Percentiles rank a stretch among this genome's conserved stretches.
phyloP scores from a whole-genome alignment of 108 stramenopile species.

The Skeletonema menzelii region DNA sequence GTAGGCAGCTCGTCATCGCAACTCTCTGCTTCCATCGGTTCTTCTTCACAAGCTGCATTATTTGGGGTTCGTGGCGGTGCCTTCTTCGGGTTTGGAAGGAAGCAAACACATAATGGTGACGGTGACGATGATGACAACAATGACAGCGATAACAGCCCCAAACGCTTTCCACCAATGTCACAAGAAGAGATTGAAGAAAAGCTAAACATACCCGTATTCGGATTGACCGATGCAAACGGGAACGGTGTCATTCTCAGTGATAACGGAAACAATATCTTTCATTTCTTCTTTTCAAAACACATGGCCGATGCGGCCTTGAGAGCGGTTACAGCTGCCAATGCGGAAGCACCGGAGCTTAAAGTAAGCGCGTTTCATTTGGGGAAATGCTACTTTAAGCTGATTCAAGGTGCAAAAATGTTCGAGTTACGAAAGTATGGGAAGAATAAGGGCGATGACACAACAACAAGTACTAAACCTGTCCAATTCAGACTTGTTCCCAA shows the following conservation, averaged over 20 bases:
- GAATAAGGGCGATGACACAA: background rate
- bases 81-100: slow-evolving; percentile 44
- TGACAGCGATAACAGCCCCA: slow-evolving; percentile 7
- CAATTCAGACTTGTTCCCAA: slow-evolving; percentile 45
- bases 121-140: slow-evolving; percentile 31
- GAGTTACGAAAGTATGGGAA: slow-evolving; percentile 27
- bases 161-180: slow-evolving; percentile 45
- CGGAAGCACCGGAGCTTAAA: slow-evolving; percentile 29
- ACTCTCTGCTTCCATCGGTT: background rate
- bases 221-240: slow-evolving; percentile 43
- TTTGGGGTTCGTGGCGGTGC: slow-evolving; percentile 44
- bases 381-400: slow-evolving; percentile 46
- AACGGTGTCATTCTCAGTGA: slow-evolving; percentile 45
- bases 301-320: slow-evolving; percentile 39
- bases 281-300: slow-evolving; percentile 47
- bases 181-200: slow-evolving; percentile 50
- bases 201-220: slow-evolving; percentile 46
- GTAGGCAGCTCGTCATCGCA: background rate
- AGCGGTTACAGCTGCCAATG: slow-evolving; percentile 34
- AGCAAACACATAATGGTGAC: slow-evolving; percentile 1
- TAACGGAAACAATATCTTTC: slow-evolving; percentile 33
- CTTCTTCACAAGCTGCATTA: slow-evolving; percentile 13
- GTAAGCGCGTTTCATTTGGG: slow-evolving; percentile 48
- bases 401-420: slow-evolving; percentile 21
- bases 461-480: slow-evolving; percentile 22